Conservation (phyloP, 2,329 filamentous ascomycete species). For the Bretziella fagacearum region DNA sequence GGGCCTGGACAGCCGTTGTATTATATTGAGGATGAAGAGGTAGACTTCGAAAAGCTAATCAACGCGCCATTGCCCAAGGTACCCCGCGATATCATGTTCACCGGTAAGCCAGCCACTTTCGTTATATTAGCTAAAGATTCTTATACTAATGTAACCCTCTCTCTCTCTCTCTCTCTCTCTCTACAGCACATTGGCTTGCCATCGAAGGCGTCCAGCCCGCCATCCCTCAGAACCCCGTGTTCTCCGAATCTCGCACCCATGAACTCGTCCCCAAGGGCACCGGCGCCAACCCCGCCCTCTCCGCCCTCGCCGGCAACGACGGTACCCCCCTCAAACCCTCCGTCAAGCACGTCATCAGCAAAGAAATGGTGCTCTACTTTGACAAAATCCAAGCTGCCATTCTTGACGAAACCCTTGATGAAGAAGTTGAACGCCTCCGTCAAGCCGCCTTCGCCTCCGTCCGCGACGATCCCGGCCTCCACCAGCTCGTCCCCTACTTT, state of each 20-base stretch:
- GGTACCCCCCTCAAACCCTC: conserved; percentile 55
- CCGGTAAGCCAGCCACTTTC: conserved; percentile 37
- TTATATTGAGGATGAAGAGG: conserved; percentile 95
- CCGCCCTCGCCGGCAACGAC: conserved; percentile 44
- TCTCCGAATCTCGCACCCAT: conserved; percentile 63
- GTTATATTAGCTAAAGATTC: conserved; percentile 5
- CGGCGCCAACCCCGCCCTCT: conserved; percentile 62
- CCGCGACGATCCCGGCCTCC: conserved; percentile 74
- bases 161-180: too few species aligned
- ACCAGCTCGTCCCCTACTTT: conserved; percentile 93
- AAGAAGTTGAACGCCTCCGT: conserved; percentile 53
- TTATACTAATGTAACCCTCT: conserved; percentile 14
- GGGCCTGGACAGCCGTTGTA: conserved; percentile 88
- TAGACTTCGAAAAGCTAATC: conserved; percentile 97
- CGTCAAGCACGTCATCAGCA: conserved; percentile 90
- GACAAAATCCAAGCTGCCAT: conserved; percentile 85
- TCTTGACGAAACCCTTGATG: conserved; percentile 72
- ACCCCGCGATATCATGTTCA: conserved; percentile 80
- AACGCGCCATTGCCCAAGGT: conserved; percentile 92
- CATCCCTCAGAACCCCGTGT: conserved; percentile 89
- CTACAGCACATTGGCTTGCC: conserved; percentile 80
- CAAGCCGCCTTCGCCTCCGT: conserved; percentile 74
- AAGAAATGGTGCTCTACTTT: conserved; percentile 92
- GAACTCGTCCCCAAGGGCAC: conserved; percentile 82
- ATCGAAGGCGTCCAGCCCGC: conserved; percentile 94